Evolutionary conservation across 108 stramenopile genomes (phyloP).

Genomic region (Fragilaria crotonensis): DNA sequence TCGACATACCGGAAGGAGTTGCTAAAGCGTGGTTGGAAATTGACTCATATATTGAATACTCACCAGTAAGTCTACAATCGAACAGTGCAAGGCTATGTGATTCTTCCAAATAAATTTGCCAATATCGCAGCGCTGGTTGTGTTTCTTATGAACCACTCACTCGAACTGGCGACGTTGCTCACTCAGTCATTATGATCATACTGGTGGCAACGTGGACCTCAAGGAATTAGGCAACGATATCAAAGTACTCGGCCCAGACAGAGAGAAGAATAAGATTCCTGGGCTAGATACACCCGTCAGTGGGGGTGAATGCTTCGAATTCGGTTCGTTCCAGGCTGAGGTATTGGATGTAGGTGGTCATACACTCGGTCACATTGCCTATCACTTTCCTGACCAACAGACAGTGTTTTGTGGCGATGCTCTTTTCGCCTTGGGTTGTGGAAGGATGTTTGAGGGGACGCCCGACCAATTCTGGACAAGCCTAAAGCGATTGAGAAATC

Average conservation of each 20-base stretch:
- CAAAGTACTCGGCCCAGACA: constrained; percentile 49
- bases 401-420: constrained; percentile 73
- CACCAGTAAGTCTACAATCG: constrained; percentile 19
- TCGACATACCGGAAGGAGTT: constrained; percentile 44
- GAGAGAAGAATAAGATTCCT: constrained; percentile 55
- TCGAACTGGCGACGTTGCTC: no score
- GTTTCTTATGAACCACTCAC: no score
- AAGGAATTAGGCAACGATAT: constrained; percentile 34
- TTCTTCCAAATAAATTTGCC: no score
- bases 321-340: constrained; percentile 40
- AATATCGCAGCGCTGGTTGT: no score
- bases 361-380: constrained; percentile 76
- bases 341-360: constrained; percentile 83
- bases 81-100: no score
- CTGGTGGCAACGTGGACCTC: constrained; percentile 65
- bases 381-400: constrained; percentile 58
- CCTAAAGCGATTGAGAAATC: constrained; percentile 42
- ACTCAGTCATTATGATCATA: constrained; percentile 70
- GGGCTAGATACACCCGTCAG: constrained; percentile 47
- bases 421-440: constrained; percentile 81
- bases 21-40: constrained; percentile 50
- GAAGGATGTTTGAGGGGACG: constrained; percentile 86
- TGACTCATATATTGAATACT: constrained; percentile 80
- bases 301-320: constrained; percentile 44
- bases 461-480: constrained; percentile 62